phyloP scores from a whole-genome alignment of 2,329 filamentous ascomycete species.

The Tolypocladium sp. region DNA sequence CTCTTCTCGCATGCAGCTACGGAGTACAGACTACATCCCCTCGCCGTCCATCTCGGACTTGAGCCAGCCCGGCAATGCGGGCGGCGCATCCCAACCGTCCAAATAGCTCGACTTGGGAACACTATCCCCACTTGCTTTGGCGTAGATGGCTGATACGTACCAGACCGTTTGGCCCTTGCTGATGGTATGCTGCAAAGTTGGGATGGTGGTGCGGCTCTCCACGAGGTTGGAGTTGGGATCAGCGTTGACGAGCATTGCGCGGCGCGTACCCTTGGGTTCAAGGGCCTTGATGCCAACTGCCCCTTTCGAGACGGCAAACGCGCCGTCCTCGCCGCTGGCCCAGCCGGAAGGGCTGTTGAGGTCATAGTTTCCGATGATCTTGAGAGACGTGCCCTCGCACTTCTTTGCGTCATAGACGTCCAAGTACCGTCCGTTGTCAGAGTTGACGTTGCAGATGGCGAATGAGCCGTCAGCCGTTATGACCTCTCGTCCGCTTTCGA shows the following conservation, averaged over 20 bases:
- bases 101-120: conserved; percentile 45
- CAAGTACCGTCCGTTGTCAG: no score
- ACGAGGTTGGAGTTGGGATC: conserved; percentile 74
- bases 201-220: conserved; percentile 62
- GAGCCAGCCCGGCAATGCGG: conserved; percentile 52
- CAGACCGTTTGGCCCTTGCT: conserved; percentile 47
- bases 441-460: no score
- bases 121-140: conserved; percentile 33
- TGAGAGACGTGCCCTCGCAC: no score
- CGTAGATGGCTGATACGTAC: conserved; percentile 59
- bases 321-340: no score
- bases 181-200: conserved; percentile 56
- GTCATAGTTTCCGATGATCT: no score
- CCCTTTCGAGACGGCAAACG: conserved; percentile 17
- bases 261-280: conserved; percentile 34
- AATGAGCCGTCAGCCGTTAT: no score
- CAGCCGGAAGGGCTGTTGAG: no score
- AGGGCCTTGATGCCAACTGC: conserved; percentile 48
- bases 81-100: conserved; percentile 50
- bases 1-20: no score
- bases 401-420: no score
- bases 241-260: conserved; percentile 60
- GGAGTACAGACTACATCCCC: not conserved
- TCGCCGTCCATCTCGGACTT: conserved; percentile 33
- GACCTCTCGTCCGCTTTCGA: no score